These are phyloP conservation scores for Aspergillus piperis DNA, from an alignment of 2,329 filamentous ascomycete species.

Conservation along the genomic window DNA sequence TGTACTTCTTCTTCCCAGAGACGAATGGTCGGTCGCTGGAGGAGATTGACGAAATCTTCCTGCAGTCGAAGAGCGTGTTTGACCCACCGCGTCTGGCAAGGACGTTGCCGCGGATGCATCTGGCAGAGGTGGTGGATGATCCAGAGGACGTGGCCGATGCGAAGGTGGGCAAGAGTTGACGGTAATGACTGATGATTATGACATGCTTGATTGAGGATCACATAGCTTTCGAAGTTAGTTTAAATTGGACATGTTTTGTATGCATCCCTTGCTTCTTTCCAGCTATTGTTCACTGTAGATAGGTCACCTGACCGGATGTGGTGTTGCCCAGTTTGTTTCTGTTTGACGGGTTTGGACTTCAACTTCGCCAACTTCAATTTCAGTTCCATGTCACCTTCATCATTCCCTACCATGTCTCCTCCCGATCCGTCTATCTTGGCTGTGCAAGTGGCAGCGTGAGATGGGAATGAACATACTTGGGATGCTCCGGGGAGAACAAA, in stretches of 20 bases:
- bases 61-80: conserved; percentile 32
- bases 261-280: too few relatives aligned
- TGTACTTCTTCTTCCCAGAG: conserved; percentile 45
- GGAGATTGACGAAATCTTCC: conserved; percentile 44
- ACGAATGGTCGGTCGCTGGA: conserved; percentile 42
- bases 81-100: conserved; percentile 29
- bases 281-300: too few relatives aligned
- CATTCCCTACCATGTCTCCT: too few relatives aligned
- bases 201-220: background rate
- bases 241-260: background rate
- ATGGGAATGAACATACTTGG: too few relatives aligned
- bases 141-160: background rate
- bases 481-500: too few relatives aligned
- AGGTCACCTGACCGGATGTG: background rate
- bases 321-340: too few relatives aligned
- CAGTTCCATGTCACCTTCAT: too few relatives aligned
- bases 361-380: too few relatives aligned
- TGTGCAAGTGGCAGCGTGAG: too few relatives aligned
- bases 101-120: conserved; percentile 17
- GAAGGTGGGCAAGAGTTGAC: background rate
- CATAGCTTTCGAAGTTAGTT: background rate
- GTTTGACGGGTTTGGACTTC: too few relatives aligned
- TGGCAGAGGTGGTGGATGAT: conserved; percentile 16
- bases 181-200: background rate
- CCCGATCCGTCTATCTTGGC: too few relatives aligned